phyloP scores from a whole-genome alignment of 768 basidiomycete species.

The Kwoniella dendrophila region DNA sequence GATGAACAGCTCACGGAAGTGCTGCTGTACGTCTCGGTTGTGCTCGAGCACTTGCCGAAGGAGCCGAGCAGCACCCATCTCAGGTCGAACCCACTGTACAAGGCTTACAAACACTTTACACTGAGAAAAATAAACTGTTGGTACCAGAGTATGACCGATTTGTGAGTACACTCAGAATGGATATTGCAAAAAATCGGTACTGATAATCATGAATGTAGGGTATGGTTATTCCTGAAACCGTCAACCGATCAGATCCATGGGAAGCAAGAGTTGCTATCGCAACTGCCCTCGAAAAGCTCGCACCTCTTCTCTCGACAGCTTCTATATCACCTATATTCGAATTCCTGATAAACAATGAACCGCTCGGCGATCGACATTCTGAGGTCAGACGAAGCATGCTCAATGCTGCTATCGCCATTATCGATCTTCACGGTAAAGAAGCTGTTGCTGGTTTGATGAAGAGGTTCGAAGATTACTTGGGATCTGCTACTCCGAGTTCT shows the following conservation, averaged over 20 bases:
- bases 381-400: constrained; percentile 87
- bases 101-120: constrained; percentile 71
- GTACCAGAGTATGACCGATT: constrained; percentile 92
- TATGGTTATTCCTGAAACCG: constrained; percentile 83
- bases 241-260: constrained; percentile 91
- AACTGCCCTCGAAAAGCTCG: constrained; percentile 67
- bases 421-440: constrained; percentile 78
- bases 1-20: constrained; percentile 69
- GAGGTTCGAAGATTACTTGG: constrained; percentile 78
- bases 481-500: constrained; percentile 62
- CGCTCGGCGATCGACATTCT: constrained; percentile 78
- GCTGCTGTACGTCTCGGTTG: constrained; percentile 74
- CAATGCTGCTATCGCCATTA: constrained; percentile 74
- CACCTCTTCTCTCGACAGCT: constrained; percentile 66
- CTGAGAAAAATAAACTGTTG: constrained; percentile 84
- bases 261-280: constrained; percentile 75
- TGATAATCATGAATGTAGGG: constrained; percentile 63
- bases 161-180: constrained; percentile 60
- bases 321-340: constrained; percentile 73
- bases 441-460: constrained; percentile 73
- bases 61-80: constrained; percentile 72
- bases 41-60: constrained; percentile 74
- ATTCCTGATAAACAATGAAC: constrained; percentile 82
- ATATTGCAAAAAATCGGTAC: background rate
- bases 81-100: constrained; percentile 59